Evolutionary conservation across 2,329 filamentous ascomycete species (phyloP).

Genomic region (Nothophoma quercina): DNA sequence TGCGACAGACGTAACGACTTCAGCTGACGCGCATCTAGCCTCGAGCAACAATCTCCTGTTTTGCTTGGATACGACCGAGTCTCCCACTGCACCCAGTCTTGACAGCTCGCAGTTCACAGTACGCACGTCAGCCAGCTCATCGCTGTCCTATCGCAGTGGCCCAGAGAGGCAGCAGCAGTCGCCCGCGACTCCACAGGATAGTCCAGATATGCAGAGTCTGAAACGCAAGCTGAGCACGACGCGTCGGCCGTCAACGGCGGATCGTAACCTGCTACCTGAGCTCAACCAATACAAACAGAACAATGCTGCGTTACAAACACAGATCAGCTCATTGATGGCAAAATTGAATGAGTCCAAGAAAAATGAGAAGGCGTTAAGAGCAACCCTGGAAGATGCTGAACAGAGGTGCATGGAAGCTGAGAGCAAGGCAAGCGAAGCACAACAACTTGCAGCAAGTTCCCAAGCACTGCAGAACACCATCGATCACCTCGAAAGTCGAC

Average conservation of each 20-base stretch:
- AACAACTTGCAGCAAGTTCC: slow-evolving; percentile 33
- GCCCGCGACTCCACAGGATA: slow-evolving; percentile 27
- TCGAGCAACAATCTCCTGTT: slow-evolving; percentile 39
- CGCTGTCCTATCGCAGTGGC: slow-evolving; percentile 29
- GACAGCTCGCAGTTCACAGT: slow-evolving; percentile 27
- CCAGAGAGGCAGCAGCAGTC: slow-evolving; percentile 39
- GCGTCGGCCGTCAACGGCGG: slow-evolving; percentile 42
- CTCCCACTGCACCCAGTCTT: slow-evolving; percentile 30
- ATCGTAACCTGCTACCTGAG: slow-evolving; percentile 47
- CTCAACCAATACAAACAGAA: slow-evolving; percentile 50
- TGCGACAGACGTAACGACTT: slow-evolving; percentile 19
- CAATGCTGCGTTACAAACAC: slow-evolving; percentile 43
- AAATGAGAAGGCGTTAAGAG: slow-evolving; percentile 39
- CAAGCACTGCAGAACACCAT: slow-evolving; percentile 48
- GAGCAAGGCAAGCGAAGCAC: slow-evolving; percentile 36
- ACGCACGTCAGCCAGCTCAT: slow-evolving; percentile 33
- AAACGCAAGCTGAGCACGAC: slow-evolving; percentile 49
- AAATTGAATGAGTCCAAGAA: slow-evolving; percentile 51
- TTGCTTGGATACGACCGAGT: slow-evolving; percentile 33
- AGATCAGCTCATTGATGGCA: slow-evolving; percentile 50
- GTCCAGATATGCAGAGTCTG: slow-evolving; percentile 47
- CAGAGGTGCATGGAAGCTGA: slow-evolving; percentile 40
- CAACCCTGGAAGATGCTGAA: slow-evolving; percentile 42
- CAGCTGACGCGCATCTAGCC: slow-evolving; percentile 30
- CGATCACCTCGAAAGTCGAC: slow-evolving; percentile 49